Conservation (phyloP, 768 basidiomycete species). For the Boletus coccyginus region DNA sequence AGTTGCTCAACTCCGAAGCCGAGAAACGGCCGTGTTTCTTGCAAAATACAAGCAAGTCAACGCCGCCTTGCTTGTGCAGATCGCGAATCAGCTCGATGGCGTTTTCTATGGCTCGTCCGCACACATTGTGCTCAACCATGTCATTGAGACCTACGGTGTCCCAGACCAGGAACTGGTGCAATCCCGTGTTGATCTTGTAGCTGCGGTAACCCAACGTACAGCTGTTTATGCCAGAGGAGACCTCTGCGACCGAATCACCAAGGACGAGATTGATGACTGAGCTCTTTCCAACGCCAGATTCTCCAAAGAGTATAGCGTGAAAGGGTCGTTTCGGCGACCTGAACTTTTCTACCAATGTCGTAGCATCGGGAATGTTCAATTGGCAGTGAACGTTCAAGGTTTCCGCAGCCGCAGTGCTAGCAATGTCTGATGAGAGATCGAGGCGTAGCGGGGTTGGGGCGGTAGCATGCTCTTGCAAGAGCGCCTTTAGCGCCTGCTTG, state of each 20-base stretch:
- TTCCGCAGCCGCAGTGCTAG: neutral
- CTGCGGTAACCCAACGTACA: constrained; percentile 32
- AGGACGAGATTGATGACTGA: constrained; percentile 40
- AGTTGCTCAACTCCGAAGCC: constrained; percentile 27
- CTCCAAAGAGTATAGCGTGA: constrained; percentile 40
- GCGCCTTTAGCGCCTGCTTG: constrained; percentile 4
- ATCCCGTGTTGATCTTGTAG: constrained; percentile 24
- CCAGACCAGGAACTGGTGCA: constrained; percentile 25
- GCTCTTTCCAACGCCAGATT: constrained; percentile 40
- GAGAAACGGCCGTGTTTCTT: constrained; percentile 32
- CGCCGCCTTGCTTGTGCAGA: constrained; percentile 29
- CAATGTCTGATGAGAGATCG: constrained; percentile 14
- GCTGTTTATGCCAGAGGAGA: constrained; percentile 26
- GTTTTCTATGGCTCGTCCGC: constrained; percentile 21
- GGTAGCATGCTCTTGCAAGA: constrained; percentile 8
- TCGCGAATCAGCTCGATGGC: constrained; percentile 29
- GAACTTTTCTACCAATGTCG: constrained; percentile 11
- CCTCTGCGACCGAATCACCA: constrained; percentile 18
- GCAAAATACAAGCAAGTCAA: constrained; percentile 40
- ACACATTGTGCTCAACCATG: neutral
- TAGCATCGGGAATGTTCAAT: constrained; percentile 11
- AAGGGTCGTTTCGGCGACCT: constrained; percentile 11
- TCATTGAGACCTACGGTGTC: constrained; percentile 34
- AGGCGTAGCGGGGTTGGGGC: constrained; percentile 11
- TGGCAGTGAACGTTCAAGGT: constrained; percentile 13